A percentile compares a stretch with the other conserved stretches of the same genome.
Conservation (phyloP, 805 yeast genomes). For the Wickerhamiella brachini region DNA sequence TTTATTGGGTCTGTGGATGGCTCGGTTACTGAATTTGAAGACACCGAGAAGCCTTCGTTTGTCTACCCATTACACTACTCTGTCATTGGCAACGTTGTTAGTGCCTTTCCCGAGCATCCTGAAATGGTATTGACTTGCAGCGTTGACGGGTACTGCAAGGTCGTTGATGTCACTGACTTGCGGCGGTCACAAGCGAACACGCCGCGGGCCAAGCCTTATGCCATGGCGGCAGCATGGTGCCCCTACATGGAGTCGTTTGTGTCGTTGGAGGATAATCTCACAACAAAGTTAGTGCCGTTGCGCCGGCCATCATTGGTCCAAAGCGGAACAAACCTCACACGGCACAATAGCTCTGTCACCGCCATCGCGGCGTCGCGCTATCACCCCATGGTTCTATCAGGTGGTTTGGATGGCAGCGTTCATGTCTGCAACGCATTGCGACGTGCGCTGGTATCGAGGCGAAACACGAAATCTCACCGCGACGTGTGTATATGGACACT, state of each 20-base stretch:
- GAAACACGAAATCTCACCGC: conserved; percentile 16
- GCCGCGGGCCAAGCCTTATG: conserved; percentile 20
- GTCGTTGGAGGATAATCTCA: conserved; percentile 30
- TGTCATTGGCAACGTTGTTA: conserved; percentile 25
- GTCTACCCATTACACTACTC: conserved; percentile 28
- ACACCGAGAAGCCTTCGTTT: conserved; percentile 25
- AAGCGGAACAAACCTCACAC: conserved; percentile 25
- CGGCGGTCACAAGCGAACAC: conserved; percentile 11
- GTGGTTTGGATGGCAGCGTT: conserved; percentile 38
- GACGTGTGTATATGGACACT: conserved; percentile 21
- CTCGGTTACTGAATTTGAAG: conserved; percentile 38
- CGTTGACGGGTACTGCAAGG: conserved; percentile 31
- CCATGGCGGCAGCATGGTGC: conserved; percentile 21
- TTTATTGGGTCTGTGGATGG: conserved; percentile 51
- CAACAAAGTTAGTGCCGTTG: conserved; percentile 27
- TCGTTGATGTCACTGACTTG: conserved; percentile 25
- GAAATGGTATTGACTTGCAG: conserved; percentile 26
- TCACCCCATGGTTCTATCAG: conserved; percentile 36
- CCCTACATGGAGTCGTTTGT: conserved; percentile 24
- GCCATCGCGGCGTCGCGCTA: conserved; percentile 28
- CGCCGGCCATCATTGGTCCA: conserved; percentile 21
- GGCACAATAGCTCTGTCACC: conserved; percentile 31
- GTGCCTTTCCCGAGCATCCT: conserved; percentile 27
- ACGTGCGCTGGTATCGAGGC: conserved; percentile 17
- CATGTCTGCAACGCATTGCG: conserved; percentile 29